These are phyloP conservation scores for Gaeumannomyces tritici DNA, from an alignment of 2,329 filamentous ascomycete genomes.

Conservation along the genomic window DNA sequence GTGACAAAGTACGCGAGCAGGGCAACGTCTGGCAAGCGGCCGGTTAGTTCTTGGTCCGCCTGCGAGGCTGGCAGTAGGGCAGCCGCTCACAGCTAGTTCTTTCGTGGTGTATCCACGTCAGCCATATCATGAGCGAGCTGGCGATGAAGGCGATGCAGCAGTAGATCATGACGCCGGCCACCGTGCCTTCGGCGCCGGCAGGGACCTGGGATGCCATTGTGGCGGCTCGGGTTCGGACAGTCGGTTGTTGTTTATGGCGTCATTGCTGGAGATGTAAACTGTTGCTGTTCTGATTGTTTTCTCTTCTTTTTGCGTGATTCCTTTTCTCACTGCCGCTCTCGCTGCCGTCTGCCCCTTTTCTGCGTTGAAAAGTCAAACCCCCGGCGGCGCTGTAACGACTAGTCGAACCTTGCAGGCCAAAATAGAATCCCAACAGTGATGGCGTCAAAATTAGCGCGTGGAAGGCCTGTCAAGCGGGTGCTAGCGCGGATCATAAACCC, in stretches of 20 bases:
- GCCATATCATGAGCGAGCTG: conserved; percentile 12
- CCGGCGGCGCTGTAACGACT: background rate
- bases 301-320: too few species aligned
- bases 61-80: too few species aligned
- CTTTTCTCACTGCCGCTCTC: too few species aligned
- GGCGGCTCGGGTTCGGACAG: background rate
- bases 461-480: too few species aligned
- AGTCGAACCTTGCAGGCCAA: background rate
- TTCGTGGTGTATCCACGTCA: conserved; percentile 15
- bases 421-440: background rate
- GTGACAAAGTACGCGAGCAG: conserved; percentile 12
- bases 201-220: conserved; percentile 11
- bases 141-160: conserved; percentile 7
- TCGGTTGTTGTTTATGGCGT: too few species aligned
- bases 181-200: conserved; percentile 10
- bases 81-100: conserved; percentile 13
- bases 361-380: background rate
- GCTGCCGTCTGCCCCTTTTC: background rate
- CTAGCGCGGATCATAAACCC: background rate
- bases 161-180: conserved; percentile 8
- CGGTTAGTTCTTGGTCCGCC: too few species aligned
- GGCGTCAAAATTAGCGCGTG: background rate
- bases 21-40: conserved; percentile 11
- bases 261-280: too few species aligned
- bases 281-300: too few species aligned